phyloP scores from a whole-genome alignment of 345 rosid genomes.

The Citropsis articulata region DNA sequence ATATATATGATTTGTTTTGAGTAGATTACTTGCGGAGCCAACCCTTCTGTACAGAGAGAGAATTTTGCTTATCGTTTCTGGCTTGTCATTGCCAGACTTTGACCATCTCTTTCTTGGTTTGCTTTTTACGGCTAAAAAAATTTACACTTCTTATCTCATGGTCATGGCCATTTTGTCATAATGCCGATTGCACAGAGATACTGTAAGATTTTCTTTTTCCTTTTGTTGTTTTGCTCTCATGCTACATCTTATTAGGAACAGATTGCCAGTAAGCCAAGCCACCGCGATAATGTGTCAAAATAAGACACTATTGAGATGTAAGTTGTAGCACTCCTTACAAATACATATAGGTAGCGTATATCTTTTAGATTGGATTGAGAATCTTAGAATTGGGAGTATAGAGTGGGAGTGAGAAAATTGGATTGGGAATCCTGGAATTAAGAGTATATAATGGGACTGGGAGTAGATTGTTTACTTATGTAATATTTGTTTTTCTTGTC shows the following conservation, averaged over 20 bases:
- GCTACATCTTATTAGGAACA: background rate
- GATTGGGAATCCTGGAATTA: no score
- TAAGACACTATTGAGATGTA: background rate
- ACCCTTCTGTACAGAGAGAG: no score
- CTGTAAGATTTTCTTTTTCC: background rate
- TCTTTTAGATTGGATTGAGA: no score
- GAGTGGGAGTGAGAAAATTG: no score
- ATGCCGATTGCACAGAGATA: background rate
- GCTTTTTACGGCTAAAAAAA: background rate
- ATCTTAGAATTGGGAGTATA: no score
- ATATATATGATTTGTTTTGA: background rate
- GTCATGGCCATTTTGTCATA: no score
- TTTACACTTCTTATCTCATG: background rate
- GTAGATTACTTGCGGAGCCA: background rate
- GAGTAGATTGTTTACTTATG: no score
- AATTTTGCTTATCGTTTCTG: background rate
- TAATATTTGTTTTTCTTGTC: no score
- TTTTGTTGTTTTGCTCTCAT: background rate
- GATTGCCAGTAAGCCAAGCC: background rate
- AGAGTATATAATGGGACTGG: no score
- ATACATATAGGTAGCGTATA: background rate
- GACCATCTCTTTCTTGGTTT: background rate
- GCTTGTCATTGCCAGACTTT: background rate
- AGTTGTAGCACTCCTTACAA: background rate
- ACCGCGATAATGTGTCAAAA: background rate